Percentiles rank a stretch among this genome's conserved stretches.
phyloP scores from a whole-genome alignment of 116 monocot genomes.

The Trichopus zeylanicus region DNA sequence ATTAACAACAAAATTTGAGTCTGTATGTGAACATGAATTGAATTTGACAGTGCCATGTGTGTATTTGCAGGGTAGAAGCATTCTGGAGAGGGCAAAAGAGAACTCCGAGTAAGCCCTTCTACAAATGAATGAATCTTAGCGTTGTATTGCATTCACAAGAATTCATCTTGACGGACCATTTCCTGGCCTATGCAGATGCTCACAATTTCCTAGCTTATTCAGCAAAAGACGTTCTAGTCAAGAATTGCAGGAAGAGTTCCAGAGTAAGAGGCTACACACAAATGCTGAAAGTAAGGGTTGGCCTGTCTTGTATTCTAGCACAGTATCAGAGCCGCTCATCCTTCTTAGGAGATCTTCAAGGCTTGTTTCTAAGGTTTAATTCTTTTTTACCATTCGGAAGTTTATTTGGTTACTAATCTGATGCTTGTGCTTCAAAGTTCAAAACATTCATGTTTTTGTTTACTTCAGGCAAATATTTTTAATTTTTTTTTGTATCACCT shows the following conservation, averaged over 20 bases:
- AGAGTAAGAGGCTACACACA: constrained; percentile 17
- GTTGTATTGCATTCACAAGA: too few relatives aligned
- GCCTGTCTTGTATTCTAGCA: constrained; percentile 14
- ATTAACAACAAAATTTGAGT: too few relatives aligned
- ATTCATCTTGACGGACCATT: too few relatives aligned
- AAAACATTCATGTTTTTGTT: too few relatives aligned
- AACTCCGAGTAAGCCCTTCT: constrained; percentile 20
- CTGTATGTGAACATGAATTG: background rate
- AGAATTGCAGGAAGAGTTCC: constrained; percentile 17
- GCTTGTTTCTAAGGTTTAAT: constrained; percentile 24
- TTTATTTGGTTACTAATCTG: background rate
- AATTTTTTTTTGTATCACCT: too few relatives aligned
- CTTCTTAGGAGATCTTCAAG: constrained; percentile 32
- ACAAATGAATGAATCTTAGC: background rate
- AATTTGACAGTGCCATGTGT: constrained; percentile 7
- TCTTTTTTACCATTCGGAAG: background rate
- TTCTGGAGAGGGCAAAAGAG: constrained; percentile 14
- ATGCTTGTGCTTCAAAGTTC: background rate
- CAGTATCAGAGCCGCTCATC: too few relatives aligned
- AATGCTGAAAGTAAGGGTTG: constrained; percentile 18
- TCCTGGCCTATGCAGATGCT: constrained; percentile 19
- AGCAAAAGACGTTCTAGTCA: constrained; percentile 16
- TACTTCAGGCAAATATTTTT: too few relatives aligned
- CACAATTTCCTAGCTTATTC: constrained; percentile 9
- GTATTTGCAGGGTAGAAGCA: constrained; percentile 19